A percentile compares a stretch with the other conserved stretches of the same genome.
Evolutionary conservation across 139 green algal species (phyloP).

Genomic region (Chara braunii): DNA sequence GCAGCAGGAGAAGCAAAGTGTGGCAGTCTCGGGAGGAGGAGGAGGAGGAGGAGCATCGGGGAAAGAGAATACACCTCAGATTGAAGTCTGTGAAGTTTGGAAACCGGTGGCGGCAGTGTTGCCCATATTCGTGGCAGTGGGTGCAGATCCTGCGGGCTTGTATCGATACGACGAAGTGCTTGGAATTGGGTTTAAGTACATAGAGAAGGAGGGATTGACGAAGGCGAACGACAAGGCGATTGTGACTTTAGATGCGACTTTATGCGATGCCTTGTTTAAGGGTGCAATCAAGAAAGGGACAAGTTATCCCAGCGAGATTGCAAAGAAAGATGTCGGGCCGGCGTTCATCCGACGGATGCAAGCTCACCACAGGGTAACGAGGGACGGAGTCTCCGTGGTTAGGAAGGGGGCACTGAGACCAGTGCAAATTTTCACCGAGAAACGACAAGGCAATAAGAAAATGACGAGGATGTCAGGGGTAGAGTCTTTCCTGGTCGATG

Average conservation of each 20-base stretch:
- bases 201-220: slow-evolving; percentile 6
- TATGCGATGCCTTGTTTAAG: slow-evolving; percentile 41
- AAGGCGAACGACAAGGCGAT: slow-evolving; percentile 9
- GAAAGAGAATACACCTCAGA: no score
- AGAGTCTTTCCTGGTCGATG: slow-evolving; percentile 40
- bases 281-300: slow-evolving; percentile 34
- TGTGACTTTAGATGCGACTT: slow-evolving; percentile 19
- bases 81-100: slow-evolving; percentile 34
- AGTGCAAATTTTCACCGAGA: slow-evolving; percentile 34
- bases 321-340: slow-evolving; percentile 9
- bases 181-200: slow-evolving; percentile 3
- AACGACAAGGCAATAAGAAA: slow-evolving; percentile 43
- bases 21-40: not conserved
- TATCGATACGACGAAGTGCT: slow-evolving; percentile 8
- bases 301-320: slow-evolving; percentile 24
- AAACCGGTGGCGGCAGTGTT: slow-evolving; percentile 14
- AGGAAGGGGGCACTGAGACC: slow-evolving; percentile 20
- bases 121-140: slow-evolving; percentile 25
- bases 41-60: not conserved
- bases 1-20: not conserved
- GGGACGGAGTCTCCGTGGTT: slow-evolving; percentile 12
- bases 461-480: slow-evolving; percentile 32
- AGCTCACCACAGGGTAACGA: slow-evolving; percentile 35
- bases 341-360: slow-evolving; percentile 26
- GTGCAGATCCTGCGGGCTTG: slow-evolving; percentile 4